These are phyloP conservation scores for Helicocarpus griseus DNA, from an alignment of 2,329 filamentous ascomycete genomes.

Conservation along the genomic window DNA sequence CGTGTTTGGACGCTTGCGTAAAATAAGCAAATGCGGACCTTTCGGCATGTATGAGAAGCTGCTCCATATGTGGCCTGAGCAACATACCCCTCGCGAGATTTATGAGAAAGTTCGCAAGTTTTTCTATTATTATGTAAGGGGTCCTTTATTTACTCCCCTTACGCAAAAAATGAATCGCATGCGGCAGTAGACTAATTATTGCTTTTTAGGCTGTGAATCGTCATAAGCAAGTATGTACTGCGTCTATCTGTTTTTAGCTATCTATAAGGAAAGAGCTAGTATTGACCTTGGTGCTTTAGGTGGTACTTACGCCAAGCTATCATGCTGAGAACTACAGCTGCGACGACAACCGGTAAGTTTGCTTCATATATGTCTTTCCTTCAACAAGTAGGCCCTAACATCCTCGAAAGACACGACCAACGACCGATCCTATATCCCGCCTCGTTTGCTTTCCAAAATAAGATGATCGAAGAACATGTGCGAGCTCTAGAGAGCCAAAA, in stretches of 20 bases:
- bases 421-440: constrained; percentile 4
- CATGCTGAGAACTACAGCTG: constrained; percentile 27
- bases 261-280: neutral
- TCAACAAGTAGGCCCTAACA: neutral
- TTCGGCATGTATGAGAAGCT: constrained; percentile 45
- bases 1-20: constrained; percentile 42
- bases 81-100: constrained; percentile 5
- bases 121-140: constrained; percentile 16
- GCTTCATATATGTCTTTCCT: neutral
- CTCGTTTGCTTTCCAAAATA: constrained; percentile 2
- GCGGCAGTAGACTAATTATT: neutral
- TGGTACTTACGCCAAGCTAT: constrained; percentile 43
- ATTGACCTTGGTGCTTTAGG: neutral
- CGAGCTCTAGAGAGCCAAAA: neutral
- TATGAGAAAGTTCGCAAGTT: constrained; percentile 33
- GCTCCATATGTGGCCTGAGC: constrained; percentile 37
- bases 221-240: constrained; percentile 45
- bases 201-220: constrained; percentile 41
- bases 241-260: neutral
- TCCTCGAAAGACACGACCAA: constrained; percentile 1
- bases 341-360: constrained; percentile 5
- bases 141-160: neutral
- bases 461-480: constrained; percentile 4
- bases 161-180: neutral
- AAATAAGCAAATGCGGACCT: constrained; percentile 43